Evolutionary conservation across 768 basidiomycete genomes (phyloP), one percentile per base, ranked within the genome.

Genomic region (Collybiopsis confluens): DNA sequence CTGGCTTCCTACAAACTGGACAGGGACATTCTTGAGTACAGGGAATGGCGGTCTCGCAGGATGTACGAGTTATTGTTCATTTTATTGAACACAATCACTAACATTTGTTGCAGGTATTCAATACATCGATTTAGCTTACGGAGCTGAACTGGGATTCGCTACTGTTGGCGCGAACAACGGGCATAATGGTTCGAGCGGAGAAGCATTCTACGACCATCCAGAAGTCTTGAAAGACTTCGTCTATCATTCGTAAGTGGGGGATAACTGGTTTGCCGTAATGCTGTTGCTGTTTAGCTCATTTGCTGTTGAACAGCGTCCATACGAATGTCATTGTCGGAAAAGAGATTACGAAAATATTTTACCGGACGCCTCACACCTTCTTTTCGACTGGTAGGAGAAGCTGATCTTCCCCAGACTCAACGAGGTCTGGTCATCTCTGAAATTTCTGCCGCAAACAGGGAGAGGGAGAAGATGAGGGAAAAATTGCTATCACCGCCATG

Each of bases 301-400:
- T 33, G 30, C n/a, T n/a, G n/a, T n/a, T 33, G 30, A 33, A 6
- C 13, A 33, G 30, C 5, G 30, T 33, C 13, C 30, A 33, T 33
- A 56, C 52, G 20, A 54, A 44, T 18, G 53, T 50, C 3, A 47
- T 61, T 10, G 43, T 59, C 16, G 60, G 56, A 2, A 63, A 64
- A 41, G 48, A 58, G 27, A 46, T 64, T 13, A 52, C 57, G 5
- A 43, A 57, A 11, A 40, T 36, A 21, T 64, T 59, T 37, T 64
- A 63, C 50, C 56, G 56, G 26, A 24, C 28, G 2, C 46, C 27
- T 24, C 54, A 56, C 36, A 35, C n/a, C n/a, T n/a, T n/a, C n/a
- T n/a, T n/a, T n/a, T n/a, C n/a, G n/a, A n/a, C n/a, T n/a, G n/a
- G n/a, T n/a, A n/a, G n/a, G n/a, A n/a, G n/a, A n/a, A n/a, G n/a